phyloP scores from a whole-genome alignment of 179 eudicot species.

The Heliamphora ciliata region DNA sequence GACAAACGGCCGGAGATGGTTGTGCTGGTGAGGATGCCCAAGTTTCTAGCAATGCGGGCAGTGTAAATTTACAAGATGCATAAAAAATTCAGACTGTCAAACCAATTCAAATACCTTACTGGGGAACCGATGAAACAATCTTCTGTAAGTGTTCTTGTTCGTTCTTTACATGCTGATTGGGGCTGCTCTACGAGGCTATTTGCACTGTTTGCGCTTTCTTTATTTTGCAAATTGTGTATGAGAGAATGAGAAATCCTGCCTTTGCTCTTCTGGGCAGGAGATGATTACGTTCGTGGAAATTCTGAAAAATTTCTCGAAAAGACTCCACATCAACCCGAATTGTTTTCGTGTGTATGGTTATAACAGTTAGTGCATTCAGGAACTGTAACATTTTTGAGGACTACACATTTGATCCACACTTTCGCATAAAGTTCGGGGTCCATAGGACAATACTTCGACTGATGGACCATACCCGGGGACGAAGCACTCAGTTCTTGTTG shows the following conservation, averaged over 20 bases:
- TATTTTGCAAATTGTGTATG: not conserved
- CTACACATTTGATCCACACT: too few relatives aligned
- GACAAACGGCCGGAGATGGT: constrained; percentile 6
- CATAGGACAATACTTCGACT: too few relatives aligned
- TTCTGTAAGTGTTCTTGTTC: not conserved
- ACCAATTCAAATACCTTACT: not conserved
- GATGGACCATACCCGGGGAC: too few relatives aligned
- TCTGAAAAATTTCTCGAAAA: not conserved
- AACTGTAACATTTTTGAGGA: too few relatives aligned
- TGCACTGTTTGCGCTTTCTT: not conserved
- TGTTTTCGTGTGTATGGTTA: too few relatives aligned
- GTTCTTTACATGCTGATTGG: not conserved
- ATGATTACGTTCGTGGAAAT: not conserved
- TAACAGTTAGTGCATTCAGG: too few relatives aligned
- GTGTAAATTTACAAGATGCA: not conserved
- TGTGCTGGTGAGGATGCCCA: not conserved
- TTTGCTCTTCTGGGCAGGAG: not conserved
- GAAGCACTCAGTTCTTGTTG: too few relatives aligned
- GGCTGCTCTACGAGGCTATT: not conserved
- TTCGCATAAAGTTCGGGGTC: too few relatives aligned
- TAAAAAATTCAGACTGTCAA: not conserved
- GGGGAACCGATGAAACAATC: not conserved
- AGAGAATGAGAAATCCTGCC: not conserved
- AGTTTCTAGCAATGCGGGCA: not conserved
- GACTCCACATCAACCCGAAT: not conserved